Evolutionary conservation across 1,284 basidiomycete genomes (phyloP), one percentile per base, ranked within the genome.

Genomic region (Pholiota adiposa): DNA sequence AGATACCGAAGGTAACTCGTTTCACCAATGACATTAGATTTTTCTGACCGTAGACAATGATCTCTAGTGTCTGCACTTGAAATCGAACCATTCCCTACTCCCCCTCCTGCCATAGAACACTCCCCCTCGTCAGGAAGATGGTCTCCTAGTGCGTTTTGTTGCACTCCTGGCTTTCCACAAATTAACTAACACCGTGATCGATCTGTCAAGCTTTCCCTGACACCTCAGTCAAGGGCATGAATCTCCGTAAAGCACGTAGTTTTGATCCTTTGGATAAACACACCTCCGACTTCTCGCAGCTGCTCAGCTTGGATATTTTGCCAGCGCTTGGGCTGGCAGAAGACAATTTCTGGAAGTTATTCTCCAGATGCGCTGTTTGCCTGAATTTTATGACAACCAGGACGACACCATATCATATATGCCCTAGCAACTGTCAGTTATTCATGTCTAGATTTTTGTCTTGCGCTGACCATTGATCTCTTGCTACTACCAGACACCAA

Each of bases 301-400:
- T 52, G 18, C 36, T 12, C 12, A 52, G 19, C 16, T 25, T 52
- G 34, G 51, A 52, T 27, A 21, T 11, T 16, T 27, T 52, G 6
- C 51, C 51, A 1, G 51, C 51, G 21, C 21, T 21, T 8, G 51
- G 51, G 12, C n/a, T 52, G 12, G 18, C 16, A 12, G 51, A 38
- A 38, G 21, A 38, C 11, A 34, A 52, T 2, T 52, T 52, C 38
- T 52, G 51, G 51, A 36, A 36, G n/a, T 25, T 52, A 23, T 52
- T 52, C 23, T 38, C 36, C 4, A 52, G 12, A 52, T 52, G 51
- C 18, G 19, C 19, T 23, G 18, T 16, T 7, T 52, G 51, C 21
- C 51, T 11, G 3, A 36, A 52, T 16, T 52, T 52, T 16, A 52
- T 52, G 36, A 52, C 51, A 4, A 25, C 34, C 9, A 38, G 51